Percentiles rank a stretch among this genome's conserved stretches.
These are phyloP conservation scores for Euptelea pleiosperma DNA, from an alignment of 164 flowering plant species.

Conservation along the genomic window DNA sequence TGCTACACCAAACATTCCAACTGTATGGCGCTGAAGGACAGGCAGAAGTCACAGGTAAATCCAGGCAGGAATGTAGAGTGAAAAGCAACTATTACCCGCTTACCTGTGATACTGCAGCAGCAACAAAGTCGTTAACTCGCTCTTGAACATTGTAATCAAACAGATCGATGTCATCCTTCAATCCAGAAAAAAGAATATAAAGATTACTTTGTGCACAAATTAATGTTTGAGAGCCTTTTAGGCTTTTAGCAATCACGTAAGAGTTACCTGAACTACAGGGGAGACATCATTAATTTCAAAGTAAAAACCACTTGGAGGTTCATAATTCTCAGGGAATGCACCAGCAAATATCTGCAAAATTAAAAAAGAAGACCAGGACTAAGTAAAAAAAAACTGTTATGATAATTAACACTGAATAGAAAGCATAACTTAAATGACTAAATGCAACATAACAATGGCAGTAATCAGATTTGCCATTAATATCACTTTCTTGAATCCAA, in stretches of 20 bases:
- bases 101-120: conserved; percentile 85
- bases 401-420: neutral
- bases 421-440: neutral
- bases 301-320: conserved; percentile 53
- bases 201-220: neutral
- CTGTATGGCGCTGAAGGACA: too few species aligned
- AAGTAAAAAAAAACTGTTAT: neutral
- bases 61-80: neutral
- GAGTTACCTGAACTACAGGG: conserved; percentile 48
- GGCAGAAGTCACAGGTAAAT: neutral
- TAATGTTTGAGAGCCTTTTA: neutral
- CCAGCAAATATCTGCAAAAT: conserved; percentile 57
- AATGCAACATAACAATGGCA: too few species aligned
- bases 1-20: neutral
- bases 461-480: neutral
- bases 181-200: conserved; percentile 1
- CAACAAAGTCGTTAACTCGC: conserved; percentile 82
- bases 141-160: conserved; percentile 93
- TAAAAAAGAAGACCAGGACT: neutral
- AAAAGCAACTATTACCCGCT: neutral
- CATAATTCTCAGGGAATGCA: conserved; percentile 55
- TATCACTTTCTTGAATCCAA: neutral
- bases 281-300: conserved; percentile 57
- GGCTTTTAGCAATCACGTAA: neutral
- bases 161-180: conserved; percentile 44